Conservation (phyloP, 805 yeast species). For the Metschnikowia gelsemii region DNA sequence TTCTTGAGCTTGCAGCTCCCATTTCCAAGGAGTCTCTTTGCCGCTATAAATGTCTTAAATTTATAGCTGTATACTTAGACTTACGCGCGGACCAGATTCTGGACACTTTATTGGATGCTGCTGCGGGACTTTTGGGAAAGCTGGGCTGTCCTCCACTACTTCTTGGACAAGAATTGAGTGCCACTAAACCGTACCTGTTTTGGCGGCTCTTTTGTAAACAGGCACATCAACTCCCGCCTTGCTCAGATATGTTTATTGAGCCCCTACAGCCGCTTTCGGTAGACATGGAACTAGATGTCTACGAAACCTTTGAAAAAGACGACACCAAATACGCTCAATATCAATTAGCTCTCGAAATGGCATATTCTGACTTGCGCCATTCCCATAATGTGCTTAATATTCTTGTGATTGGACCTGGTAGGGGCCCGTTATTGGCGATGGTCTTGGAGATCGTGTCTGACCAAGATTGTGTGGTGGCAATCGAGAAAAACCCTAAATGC, state of each 20-base stretch:
- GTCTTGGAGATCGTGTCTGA: constrained; percentile 19
- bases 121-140: constrained; percentile 1
- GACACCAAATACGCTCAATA: constrained; percentile 65
- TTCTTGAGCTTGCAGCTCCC: constrained; percentile 4
- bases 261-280: constrained; percentile 75
- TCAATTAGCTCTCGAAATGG: constrained; percentile 58
- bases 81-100: not conserved
- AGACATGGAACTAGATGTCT: constrained; percentile 57
- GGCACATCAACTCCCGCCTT: not conserved
- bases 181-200: not conserved
- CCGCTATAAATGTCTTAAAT: constrained; percentile 15
- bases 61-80: constrained; percentile 9
- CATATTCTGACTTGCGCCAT: constrained; percentile 35
- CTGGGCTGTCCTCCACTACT: constrained; percentile 4
- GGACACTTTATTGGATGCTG: not conserved
- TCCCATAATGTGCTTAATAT: constrained; percentile 25
- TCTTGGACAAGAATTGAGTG: not conserved
- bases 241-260: constrained; percentile 24
- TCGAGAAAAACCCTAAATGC: constrained; percentile 74
- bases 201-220: constrained; percentile 7
- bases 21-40: not conserved
- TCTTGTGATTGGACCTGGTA: constrained; percentile 81
- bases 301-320: constrained; percentile 72
- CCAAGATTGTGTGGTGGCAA: constrained; percentile 38
- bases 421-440: constrained; percentile 73